phyloP scores from a whole-genome alignment of 2,329 filamentous ascomycete genomes.

The Cladophialophora immunda region DNA sequence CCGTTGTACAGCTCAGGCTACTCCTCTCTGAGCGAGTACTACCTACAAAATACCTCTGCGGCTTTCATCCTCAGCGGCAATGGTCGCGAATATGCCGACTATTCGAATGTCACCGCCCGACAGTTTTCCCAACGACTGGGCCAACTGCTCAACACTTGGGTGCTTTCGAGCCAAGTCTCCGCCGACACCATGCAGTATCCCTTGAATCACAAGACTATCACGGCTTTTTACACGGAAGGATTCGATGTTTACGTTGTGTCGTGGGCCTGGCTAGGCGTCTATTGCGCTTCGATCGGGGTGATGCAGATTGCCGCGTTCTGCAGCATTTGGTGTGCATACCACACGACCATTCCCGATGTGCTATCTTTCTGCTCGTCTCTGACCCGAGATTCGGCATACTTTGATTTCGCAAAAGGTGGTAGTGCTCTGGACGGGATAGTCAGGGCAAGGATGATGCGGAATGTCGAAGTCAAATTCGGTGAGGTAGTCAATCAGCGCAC shows the following conservation, averaged over 20 bases:
- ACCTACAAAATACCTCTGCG: slow-evolving; percentile 32
- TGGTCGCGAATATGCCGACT: slow-evolving; percentile 30
- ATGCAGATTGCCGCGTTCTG: slow-evolving; percentile 32
- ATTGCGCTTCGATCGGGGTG: slow-evolving; percentile 31
- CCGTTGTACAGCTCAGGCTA: slow-evolving; percentile 26
- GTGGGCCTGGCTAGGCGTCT: slow-evolving; percentile 26
- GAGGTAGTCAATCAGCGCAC: slow-evolving; percentile 20
- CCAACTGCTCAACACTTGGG: slow-evolving; percentile 36
- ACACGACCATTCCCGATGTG: slow-evolving; percentile 33
- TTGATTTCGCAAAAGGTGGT: slow-evolving; percentile 25
- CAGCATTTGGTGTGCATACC: slow-evolving; percentile 32
- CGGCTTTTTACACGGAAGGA: slow-evolving; percentile 19
- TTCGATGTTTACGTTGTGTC: slow-evolving; percentile 28
- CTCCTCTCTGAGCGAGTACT: slow-evolving; percentile 33
- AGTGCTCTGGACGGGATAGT: slow-evolving; percentile 22
- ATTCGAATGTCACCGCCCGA: slow-evolving; percentile 31
- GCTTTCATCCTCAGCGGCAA: slow-evolving; percentile 35
- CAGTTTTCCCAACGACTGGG: slow-evolving; percentile 36
- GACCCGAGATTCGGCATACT: slow-evolving; percentile 30
- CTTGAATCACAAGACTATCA: slow-evolving; percentile 17
- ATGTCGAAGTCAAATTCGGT: slow-evolving; percentile 28
- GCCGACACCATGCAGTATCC: slow-evolving; percentile 25
- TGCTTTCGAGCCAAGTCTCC: slow-evolving; percentile 28
- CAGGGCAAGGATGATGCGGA: slow-evolving; percentile 19
- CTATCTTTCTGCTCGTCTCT: slow-evolving; percentile 34